Evolutionary conservation across 768 basidiomycete species (phyloP).

Genomic region (Nidularia pulvinata): DNA sequence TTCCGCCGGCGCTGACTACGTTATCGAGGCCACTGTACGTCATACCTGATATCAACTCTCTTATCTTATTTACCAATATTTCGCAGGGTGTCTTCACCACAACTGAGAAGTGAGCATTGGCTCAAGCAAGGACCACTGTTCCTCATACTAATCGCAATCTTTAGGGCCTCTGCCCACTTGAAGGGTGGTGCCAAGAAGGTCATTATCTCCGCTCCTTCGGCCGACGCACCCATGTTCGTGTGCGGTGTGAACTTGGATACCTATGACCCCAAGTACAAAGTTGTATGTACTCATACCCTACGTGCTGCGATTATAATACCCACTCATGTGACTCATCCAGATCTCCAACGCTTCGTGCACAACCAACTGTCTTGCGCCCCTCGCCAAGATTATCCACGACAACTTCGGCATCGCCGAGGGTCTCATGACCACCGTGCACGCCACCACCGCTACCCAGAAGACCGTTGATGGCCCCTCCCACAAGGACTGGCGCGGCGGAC

Average conservation of each 20-base stretch:
- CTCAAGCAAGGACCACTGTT: constrained; percentile 2
- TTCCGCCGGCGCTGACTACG: constrained; percentile 81
- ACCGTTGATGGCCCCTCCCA: constrained; percentile 92
- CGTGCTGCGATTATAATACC: not conserved
- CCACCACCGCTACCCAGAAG: constrained; percentile 95
- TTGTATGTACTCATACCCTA: constrained; percentile 47
- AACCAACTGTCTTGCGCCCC: constrained; percentile 99
- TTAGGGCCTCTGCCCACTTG: constrained; percentile 88
- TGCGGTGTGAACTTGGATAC: constrained; percentile 93
- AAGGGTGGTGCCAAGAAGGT: constrained; percentile 99
- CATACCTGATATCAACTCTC: constrained; percentile 5
- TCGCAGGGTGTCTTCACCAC: constrained; percentile 97
- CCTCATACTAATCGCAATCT: constrained; percentile 8
- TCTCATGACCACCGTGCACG: constrained; percentile 98
- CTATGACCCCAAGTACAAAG: constrained; percentile 87
- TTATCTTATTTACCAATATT: constrained; percentile 11
- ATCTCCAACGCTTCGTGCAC: constrained; percentile 99
- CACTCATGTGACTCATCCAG: constrained; percentile 23
- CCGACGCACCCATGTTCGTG: constrained; percentile 95
- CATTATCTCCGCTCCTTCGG: constrained; percentile 98
- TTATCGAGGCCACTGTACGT: constrained; percentile 93
- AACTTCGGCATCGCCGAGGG: constrained; percentile 96
- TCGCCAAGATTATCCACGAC: constrained; percentile 98
- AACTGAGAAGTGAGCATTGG: constrained; percentile 66
- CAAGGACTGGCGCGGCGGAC: constrained; percentile 99